Evolutionary conservation across 2,329 filamentous ascomycete species (phyloP), one percentile per base, ranked within the genome.

Genomic region (Phaeomoniella chlamydospora): DNA sequence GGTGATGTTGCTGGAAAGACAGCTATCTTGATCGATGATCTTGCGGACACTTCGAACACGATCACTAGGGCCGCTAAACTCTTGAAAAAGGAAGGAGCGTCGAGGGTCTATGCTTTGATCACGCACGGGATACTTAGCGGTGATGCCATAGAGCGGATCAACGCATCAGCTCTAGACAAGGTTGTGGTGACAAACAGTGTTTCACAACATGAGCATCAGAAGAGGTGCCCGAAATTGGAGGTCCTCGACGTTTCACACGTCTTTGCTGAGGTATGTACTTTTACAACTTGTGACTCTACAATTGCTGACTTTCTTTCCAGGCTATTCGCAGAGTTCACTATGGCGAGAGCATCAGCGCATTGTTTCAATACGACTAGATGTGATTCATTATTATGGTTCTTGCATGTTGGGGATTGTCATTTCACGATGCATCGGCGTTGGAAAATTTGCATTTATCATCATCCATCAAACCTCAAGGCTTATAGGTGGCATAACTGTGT

Each of bases 91-190:
- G 85, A 94, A 60, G 75, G 75, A 19, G 90, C 90, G n/a, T 80
- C 77, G 22, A 77, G 77, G 45, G 86, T 96, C 32, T 93, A 87
- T 55, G 90, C 90, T 4, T 70, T 98, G 36, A 72, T 98, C 46
- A 96, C 90, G 4, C 90, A 98, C 54, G 90, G 88, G 36, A 85
- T 96, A 43, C 73, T 98, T 52, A 94, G 84, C 53, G 90, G 90
- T 18, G 88, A 98, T 56, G 88, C 88, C 37, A 90, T 96, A 50
- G 78, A 86, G 35, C 78, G 88, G 40, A 87, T 98, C 65, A 94
- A 94, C 52, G 85, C 84, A 16, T 94, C 85, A 41, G 78, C 83
- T 15, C 71, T 98, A 43, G 88, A 96, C 62, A 93, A 85, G 64
- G 79, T 98, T 16, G 72, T 94, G 29, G 87, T 94, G 38, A 96